These are phyloP conservation scores for Lolium perenne DNA, from an alignment of 176 grass and related monocot genomes.

Conservation along the genomic window DNA sequence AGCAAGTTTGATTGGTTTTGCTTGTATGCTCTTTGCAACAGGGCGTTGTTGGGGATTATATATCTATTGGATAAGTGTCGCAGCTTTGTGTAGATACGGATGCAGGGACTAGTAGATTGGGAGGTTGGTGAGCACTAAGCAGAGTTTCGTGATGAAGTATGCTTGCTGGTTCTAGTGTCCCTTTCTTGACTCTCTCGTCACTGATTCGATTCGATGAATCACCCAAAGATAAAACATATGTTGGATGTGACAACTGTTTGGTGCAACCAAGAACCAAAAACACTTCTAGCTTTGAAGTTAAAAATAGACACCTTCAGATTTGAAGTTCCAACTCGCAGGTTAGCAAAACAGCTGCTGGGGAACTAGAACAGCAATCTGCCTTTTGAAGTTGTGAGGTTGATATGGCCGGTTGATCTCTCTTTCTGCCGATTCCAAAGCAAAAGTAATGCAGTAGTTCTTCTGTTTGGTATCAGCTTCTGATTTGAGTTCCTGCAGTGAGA, in stretches of 20 bases:
- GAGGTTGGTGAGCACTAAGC: conserved; percentile 21
- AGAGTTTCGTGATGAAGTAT: no score
- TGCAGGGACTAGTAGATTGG: no score
- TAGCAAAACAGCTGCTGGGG: no score
- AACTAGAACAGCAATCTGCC: not conserved
- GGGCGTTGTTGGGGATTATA: not conserved
- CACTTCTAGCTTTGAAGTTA: no score
- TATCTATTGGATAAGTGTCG: not conserved
- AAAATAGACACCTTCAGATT: not conserved
- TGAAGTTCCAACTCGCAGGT: no score
- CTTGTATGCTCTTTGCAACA: not conserved
- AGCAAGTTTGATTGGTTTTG: not conserved
- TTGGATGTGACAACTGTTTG: not conserved
- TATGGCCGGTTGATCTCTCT: not conserved
- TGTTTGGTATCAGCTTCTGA: not conserved
- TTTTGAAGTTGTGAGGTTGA: not conserved
- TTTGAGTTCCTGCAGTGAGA: conserved; percentile 4
- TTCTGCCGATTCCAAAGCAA: not conserved
- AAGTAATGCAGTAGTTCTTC: not conserved
- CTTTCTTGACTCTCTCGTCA: not conserved
- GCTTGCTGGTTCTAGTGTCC: conserved; percentile 11
- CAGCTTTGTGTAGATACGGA: no score
- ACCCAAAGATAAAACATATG: not conserved
- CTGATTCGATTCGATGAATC: not conserved
- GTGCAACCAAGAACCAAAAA: not conserved